Base-by-base conservation (phyloP, 164 flowering plant species). In the Tetracentron sinense region DNA sequence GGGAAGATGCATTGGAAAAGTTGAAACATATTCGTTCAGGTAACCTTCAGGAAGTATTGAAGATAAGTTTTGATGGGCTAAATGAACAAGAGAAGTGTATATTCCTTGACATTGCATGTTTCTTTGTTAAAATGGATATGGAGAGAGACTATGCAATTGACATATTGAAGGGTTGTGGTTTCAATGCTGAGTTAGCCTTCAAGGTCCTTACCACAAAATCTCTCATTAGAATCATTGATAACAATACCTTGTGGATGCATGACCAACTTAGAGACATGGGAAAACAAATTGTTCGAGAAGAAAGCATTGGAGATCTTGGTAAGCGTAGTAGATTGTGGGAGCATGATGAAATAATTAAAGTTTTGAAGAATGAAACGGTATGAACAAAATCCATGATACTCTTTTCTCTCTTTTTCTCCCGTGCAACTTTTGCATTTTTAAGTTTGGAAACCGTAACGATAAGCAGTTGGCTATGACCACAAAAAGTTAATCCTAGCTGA, bases 251-350 rank as follows among this genome's bases (percentile, higher is more conserved):
- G 31, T 22, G 53, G 55, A 66, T 72, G 75, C 75, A 72, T 67
- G 75, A 66, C 42, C 71, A 60, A 20, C 54, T 72, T 1, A 46
- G 71, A 16, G 71, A 72, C 27, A 61, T 72, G 71, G 75, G 71
- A 28, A 54, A 66, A 25, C 25, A 48, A 28, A 68, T 61, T 54
- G 65, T 61, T 28, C 64, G n/a, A 22, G 25, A 59, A 2, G 79
- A 79, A 63, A 66, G 47, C 63, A 42, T 20, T 35, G 11, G 0
- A 15, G 68, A 77, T 63, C 76, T 75, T 49, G 79, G 83, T 0
- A 64, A 49, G 69, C 81, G 81, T 14, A 81, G 82, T 63, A 75
- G 88, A 62, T 44, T 83, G 46, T 83, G 83, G 85, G 63, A 74
- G 42, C 65, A 42, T 19, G 63, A 49, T 54, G 82, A 77, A 17